Conservation (phyloP, 805 yeast species). For the Candida dajiaensis region DNA sequence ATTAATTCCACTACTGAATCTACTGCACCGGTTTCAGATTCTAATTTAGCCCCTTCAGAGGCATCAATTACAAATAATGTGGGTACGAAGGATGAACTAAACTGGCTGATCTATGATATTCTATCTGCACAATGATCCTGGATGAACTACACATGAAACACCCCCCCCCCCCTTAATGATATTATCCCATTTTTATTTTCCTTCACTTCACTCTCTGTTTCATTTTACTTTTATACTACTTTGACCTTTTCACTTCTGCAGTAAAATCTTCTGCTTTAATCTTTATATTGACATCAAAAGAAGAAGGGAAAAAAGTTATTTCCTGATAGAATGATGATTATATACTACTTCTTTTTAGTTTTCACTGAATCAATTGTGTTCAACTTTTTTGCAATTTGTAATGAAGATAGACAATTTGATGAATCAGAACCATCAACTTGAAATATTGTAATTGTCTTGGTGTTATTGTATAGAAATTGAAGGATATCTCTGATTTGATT, state of each 20-base stretch:
- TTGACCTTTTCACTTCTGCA: neutral
- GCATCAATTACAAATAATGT: constrained; percentile 26
- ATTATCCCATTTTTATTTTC: neutral
- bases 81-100: constrained; percentile 62
- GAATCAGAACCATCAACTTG: neutral
- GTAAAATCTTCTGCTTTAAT: neutral
- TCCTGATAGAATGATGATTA: neutral
- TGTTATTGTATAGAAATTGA: neutral
- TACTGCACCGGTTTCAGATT: neutral
- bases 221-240: neutral
- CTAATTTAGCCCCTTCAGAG: neutral
- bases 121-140: constrained; percentile 13
- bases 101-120: constrained; percentile 66
- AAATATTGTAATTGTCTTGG: neutral
- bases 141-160: too few species aligned
- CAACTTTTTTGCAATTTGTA: neutral
- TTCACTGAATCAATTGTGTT: neutral
- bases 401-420: neutral
- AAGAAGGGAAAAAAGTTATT: neutral
- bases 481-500: neutral
- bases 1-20: neutral
- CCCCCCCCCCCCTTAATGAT: neutral
- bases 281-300: neutral
- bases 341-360: neutral
- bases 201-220: neutral